Evolutionary conservation across 192 early-diverging fungal genomes (phyloP).

Genomic region (Mycoemilia scoparia): DNA sequence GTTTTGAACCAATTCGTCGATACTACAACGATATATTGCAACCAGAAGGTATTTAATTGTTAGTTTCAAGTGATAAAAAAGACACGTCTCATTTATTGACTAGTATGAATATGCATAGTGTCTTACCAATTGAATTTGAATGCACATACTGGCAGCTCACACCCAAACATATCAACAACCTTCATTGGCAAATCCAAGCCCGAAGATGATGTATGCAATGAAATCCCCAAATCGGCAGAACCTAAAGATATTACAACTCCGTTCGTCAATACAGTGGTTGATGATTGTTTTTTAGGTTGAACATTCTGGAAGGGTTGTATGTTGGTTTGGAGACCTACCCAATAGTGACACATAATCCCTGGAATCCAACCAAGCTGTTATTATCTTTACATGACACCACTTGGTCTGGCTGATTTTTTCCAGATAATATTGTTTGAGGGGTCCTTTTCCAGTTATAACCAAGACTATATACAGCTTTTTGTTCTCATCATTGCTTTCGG

Average conservation of each 20-base stretch:
- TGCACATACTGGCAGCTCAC: slow-evolving; percentile 77
- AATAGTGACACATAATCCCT: slow-evolving; percentile 74
- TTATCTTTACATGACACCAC: slow-evolving; percentile 36
- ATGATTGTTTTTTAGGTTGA: background rate
- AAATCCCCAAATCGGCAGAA: slow-evolving; percentile 84
- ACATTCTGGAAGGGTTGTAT: slow-evolving; percentile 30
- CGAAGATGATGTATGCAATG: slow-evolving; percentile 82
- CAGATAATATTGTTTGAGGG: slow-evolving; percentile 51
- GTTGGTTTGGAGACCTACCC: no score
- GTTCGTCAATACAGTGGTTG: slow-evolving; percentile 1
- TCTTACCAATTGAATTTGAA: slow-evolving; percentile 37
- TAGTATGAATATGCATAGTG: no score
- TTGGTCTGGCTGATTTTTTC: slow-evolving; percentile 33
- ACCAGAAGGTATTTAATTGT: no score
- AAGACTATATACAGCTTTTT: slow-evolving; percentile 43
- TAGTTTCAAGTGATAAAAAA: no score
- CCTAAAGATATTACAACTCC: slow-evolving; percentile 30
- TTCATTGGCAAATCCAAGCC: slow-evolving; percentile 98
- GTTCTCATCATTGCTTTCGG: slow-evolving; percentile 3
- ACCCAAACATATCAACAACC: slow-evolving; percentile 96
- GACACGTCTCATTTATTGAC: no score
- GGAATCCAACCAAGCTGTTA: slow-evolving; percentile 63
- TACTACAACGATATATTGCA: no score
- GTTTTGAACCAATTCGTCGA: no score
- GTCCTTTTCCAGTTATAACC: slow-evolving; percentile 88